phyloP scores from a whole-genome alignment of 805 yeast genomes.

The Ogataea nitratoaversa region DNA sequence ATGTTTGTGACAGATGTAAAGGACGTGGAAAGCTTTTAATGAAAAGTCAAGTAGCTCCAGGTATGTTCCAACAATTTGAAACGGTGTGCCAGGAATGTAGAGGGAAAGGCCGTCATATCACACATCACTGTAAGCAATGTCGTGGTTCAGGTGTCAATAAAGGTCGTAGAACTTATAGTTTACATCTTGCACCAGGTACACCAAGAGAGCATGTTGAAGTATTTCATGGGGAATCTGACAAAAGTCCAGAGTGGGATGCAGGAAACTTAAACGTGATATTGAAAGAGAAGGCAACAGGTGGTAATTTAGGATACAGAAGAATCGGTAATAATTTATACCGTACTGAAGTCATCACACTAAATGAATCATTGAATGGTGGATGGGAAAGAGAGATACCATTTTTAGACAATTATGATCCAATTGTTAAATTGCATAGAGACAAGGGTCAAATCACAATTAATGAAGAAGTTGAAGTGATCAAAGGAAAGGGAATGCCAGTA shows the following conservation, averaged over 20 bases:
- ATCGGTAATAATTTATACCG: slow-evolving; percentile 70
- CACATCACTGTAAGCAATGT: slow-evolving; percentile 64
- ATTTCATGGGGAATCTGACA: slow-evolving; percentile 76
- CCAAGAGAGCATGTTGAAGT: slow-evolving; percentile 54
- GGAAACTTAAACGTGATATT: slow-evolving; percentile 74
- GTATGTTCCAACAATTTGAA: slow-evolving; percentile 84
- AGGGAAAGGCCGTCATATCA: slow-evolving; percentile 70
- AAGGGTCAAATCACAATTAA: slow-evolving; percentile 49
- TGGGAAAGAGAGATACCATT: slow-evolving; percentile 71
- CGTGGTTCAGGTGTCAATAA: slow-evolving; percentile 63
- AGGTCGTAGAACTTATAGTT: slow-evolving; percentile 50
- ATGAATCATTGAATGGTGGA: slow-evolving; percentile 73
- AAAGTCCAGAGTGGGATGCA: slow-evolving; percentile 72
- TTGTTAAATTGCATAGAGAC: slow-evolving; percentile 43
- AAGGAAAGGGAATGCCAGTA: slow-evolving; percentile 85
- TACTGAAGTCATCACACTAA: slow-evolving; percentile 67
- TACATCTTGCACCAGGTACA: slow-evolving; percentile 69
- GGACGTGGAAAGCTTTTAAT: slow-evolving; percentile 71
- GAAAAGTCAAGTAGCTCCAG: slow-evolving; percentile 77
- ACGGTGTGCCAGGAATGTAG: slow-evolving; percentile 73
- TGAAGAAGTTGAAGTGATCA: slow-evolving; percentile 69
- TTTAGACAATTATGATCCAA: slow-evolving; percentile 55
- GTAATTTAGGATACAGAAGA: slow-evolving; percentile 82
- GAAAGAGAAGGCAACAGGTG: slow-evolving; percentile 44
- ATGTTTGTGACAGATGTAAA: slow-evolving; percentile 61